These are phyloP conservation scores for Mycena indigotica DNA, from an alignment of 768 basidiomycete genomes.

Conservation along the genomic window DNA sequence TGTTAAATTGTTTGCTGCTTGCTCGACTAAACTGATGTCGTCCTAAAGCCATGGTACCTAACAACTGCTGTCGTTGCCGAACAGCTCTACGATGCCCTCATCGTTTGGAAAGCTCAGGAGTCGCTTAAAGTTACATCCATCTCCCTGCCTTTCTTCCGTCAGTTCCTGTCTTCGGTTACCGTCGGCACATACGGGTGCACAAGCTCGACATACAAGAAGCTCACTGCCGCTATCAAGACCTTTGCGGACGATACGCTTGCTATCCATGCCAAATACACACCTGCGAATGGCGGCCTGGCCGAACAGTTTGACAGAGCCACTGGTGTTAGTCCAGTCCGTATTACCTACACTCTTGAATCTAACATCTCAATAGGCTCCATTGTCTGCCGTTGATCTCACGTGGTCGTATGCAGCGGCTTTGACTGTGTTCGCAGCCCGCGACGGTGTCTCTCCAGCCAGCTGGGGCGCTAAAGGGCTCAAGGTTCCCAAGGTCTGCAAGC, in stretches of 20 bases:
- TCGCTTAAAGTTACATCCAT: conserved; percentile 54
- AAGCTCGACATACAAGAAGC: conserved; percentile 48
- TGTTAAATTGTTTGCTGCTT: neutral
- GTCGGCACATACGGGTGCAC: conserved; percentile 54
- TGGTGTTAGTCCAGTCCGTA: too few relatives aligned
- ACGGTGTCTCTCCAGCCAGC: conserved; percentile 47
- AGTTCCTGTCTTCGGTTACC: conserved; percentile 49
- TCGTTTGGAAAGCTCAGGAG: conserved; percentile 60
- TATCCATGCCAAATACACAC: conserved; percentile 62
- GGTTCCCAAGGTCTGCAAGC: conserved; percentile 49
- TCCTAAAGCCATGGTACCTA: conserved; percentile 77
- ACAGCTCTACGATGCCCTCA: conserved; percentile 72
- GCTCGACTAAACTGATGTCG: conserved; percentile 5
- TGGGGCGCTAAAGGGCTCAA: conserved; percentile 69
- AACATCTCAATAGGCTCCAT: too few relatives aligned
- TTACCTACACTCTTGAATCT: too few relatives aligned
- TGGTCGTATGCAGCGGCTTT: conserved; percentile 78
- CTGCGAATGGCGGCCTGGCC: conserved; percentile 56
- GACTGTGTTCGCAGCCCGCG: conserved; percentile 57
- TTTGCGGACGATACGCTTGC: conserved; percentile 71
- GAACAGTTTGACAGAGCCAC: conserved; percentile 60
- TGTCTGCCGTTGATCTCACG: conserved; percentile 68
- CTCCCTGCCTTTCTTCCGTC: conserved; percentile 73
- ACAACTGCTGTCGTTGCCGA: conserved; percentile 70
- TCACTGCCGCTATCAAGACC: conserved; percentile 49